Conservation (phyloP, 306 rosid species). For the Fragaria nilgerrensis region DNA sequence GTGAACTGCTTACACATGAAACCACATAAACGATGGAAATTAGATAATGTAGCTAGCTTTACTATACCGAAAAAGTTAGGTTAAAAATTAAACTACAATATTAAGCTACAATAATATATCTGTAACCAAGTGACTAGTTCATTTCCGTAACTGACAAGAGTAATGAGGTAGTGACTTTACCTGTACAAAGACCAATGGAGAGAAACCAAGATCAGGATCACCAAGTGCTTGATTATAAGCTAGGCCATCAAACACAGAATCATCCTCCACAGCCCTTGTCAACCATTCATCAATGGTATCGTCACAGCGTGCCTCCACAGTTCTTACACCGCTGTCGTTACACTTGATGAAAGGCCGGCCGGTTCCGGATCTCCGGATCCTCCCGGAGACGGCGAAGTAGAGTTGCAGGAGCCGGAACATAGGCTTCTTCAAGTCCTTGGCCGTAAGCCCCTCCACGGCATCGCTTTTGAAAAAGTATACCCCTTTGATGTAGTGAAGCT, state of each 20-base stretch:
- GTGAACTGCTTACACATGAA: slow-evolving; percentile 45
- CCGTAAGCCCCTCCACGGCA: slow-evolving; percentile 43
- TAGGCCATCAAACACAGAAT: slow-evolving; percentile 23
- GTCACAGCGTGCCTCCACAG: slow-evolving; percentile 51
- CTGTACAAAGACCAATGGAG: slow-evolving; percentile 75
- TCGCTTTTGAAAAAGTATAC: slow-evolving; percentile 51
- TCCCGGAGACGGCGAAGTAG: slow-evolving; percentile 49
- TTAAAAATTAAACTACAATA: too few species aligned
- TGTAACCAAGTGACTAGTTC: too few species aligned
- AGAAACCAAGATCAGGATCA: slow-evolving; percentile 63
- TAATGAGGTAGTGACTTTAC: slow-evolving; percentile 20
- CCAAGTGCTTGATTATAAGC: slow-evolving; percentile 54
- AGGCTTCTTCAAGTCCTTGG: slow-evolving; percentile 50
- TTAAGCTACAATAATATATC: too few species aligned
- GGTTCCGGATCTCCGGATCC: slow-evolving; percentile 44
- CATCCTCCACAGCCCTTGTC: slow-evolving; percentile 24
- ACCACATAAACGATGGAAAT: neutral
- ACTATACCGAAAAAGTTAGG: neutral
- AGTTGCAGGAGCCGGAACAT: slow-evolving; percentile 51
- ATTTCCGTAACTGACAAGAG: neutral
- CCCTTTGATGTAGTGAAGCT: slow-evolving; percentile 65
- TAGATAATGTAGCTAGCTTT: neutral
- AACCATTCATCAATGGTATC: slow-evolving; percentile 47
- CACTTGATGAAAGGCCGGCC: slow-evolving; percentile 62
- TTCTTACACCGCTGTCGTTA: slow-evolving; percentile 74